These are phyloP conservation scores for Syncephalastrum monosporum DNA, from an alignment of 371 early-diverging fungal genomes.

Conservation along the genomic window DNA sequence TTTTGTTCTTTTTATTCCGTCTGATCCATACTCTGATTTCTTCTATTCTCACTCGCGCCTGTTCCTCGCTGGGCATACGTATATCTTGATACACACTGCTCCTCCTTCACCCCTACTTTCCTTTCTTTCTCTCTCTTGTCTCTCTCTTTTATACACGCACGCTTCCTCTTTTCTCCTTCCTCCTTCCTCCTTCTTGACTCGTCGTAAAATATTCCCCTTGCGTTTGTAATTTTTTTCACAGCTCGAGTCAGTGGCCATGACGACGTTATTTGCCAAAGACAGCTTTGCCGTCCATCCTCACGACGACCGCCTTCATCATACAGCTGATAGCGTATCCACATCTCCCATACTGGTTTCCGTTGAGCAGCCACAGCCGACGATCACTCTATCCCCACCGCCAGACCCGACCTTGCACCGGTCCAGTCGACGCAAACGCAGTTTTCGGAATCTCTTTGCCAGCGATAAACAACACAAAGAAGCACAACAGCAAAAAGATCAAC, in stretches of 20 bases:
- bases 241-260: background rate
- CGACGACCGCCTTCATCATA: background rate
- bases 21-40: too few relatives aligned
- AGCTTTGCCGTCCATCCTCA: background rate
- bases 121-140: background rate
- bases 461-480: constrained; percentile 7
- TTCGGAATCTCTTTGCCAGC: constrained; percentile 11
- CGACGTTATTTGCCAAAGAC: constrained; percentile 6
- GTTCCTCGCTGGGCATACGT: too few relatives aligned
- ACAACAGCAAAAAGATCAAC: constrained; percentile 2
- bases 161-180: background rate
- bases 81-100: too few relatives aligned
- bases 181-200: background rate
- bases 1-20: too few relatives aligned
- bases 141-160: background rate
- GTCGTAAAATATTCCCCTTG: too few relatives aligned
- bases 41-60: too few relatives aligned
- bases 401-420: background rate
- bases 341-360: background rate
- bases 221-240: too few relatives aligned
- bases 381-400: constrained; percentile 22
- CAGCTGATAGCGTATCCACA: background rate
- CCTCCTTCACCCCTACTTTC: background rate
- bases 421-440: constrained; percentile 19
- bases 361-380: constrained; percentile 16